Percentiles rank a stretch among this genome's conserved stretches.
Evolutionary conservation across 441 rosid genomes (phyloP).

Genomic region (Populus hybrid): DNA sequence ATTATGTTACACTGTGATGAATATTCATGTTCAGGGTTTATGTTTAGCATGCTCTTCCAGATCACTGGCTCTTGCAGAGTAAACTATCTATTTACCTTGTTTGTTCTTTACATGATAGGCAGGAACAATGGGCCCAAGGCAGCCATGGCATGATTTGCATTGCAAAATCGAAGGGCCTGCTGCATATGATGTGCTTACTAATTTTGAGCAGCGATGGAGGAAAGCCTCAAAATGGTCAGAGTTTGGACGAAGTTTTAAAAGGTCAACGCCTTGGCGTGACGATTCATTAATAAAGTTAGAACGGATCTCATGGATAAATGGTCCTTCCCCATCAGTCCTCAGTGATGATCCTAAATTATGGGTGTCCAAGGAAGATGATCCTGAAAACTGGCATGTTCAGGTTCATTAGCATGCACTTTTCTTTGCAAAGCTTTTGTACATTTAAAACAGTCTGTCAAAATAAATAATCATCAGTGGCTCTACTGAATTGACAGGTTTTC

Average conservation of each 20-base stretch:
- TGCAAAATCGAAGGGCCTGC: conserved; percentile 92
- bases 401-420: conserved; percentile 28
- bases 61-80: neutral
- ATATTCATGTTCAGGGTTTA: neutral
- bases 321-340: conserved; percentile 45
- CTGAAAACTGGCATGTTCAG: conserved; percentile 76
- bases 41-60: neutral
- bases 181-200: conserved; percentile 78
- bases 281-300: conserved; percentile 77
- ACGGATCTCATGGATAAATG: conserved; percentile 82
- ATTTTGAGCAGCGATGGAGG: conserved; percentile 92
- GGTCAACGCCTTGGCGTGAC: conserved; percentile 69
- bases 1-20: neutral
- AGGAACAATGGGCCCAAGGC: conserved; percentile 67
- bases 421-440: neutral
- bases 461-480: neutral
- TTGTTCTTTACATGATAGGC: conserved; percentile 35
- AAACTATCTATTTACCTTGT: neutral
- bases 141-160: conserved; percentile 92
- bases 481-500: conserved; percentile 49
- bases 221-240: conserved; percentile 74
- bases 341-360: conserved; percentile 46
- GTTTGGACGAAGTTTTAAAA: conserved; percentile 56
- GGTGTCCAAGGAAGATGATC: conserved; percentile 52
- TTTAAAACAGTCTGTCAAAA: neutral